Conservation (phyloP, 495 filamentous ascomycete genomes). For the Neurospora intermedia region DNA sequence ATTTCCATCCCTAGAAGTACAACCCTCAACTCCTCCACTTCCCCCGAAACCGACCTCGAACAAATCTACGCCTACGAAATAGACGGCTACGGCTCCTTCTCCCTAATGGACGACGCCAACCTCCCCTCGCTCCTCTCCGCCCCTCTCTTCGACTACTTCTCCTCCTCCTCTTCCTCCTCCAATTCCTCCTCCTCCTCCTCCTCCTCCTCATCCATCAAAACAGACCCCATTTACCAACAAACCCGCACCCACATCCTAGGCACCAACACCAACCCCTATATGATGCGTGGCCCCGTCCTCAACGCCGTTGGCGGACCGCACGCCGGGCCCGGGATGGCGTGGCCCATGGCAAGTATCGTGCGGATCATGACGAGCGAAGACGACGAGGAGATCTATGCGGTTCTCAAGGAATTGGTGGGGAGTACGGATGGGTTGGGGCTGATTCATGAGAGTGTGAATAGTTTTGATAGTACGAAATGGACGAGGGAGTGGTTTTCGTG, state of each 20-base stretch:
- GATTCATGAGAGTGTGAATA: slow-evolving; percentile 52
- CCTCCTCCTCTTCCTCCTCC: slow-evolving; percentile 1
- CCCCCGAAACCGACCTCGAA: slow-evolving; percentile 2
- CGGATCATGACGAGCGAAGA: slow-evolving; percentile 30
- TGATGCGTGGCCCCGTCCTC: slow-evolving; percentile 41
- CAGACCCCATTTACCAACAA: slow-evolving; percentile 39
- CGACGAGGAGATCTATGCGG: slow-evolving; percentile 36
- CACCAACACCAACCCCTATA: slow-evolving; percentile 42
- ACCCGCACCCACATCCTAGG: slow-evolving; percentile 41
- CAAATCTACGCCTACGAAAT: slow-evolving; percentile 50
- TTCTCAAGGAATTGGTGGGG: slow-evolving; percentile 36
- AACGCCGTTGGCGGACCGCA: slow-evolving; percentile 48
- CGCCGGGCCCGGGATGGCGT: slow-evolving; percentile 43
- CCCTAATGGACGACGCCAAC: slow-evolving; percentile 55
- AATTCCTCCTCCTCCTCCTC: neutral
- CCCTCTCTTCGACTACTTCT: slow-evolving; percentile 41
- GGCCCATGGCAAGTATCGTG: slow-evolving; percentile 50
- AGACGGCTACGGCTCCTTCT: slow-evolving; percentile 44
- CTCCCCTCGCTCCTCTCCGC: slow-evolving; percentile 45
- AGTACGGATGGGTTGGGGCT: slow-evolving; percentile 47
- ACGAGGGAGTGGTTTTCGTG: slow-evolving; percentile 59
- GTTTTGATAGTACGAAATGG: slow-evolving; percentile 39
- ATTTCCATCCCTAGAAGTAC: slow-evolving; percentile 20
- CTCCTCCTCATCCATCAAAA: no score
- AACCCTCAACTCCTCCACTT: neutral